Evolutionary conservation across 2,329 filamentous ascomycete species (phyloP).

Genomic region (Claviceps capensis): DNA sequence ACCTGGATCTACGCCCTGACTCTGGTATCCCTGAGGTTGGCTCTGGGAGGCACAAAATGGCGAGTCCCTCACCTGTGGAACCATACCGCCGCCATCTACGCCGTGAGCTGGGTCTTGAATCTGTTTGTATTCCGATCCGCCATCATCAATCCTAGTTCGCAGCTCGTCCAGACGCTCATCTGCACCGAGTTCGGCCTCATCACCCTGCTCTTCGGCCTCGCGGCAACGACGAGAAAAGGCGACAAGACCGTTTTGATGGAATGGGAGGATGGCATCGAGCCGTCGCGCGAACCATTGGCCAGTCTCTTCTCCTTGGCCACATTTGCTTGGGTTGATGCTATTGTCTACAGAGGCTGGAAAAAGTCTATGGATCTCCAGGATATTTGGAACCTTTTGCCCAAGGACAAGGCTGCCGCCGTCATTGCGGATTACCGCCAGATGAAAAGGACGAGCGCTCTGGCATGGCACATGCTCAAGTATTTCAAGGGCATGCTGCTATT

Average conservation of each 20-base stretch:
- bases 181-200: constrained; percentile 63
- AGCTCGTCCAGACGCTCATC: constrained; percentile 46
- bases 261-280: constrained; percentile 78
- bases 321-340: constrained; percentile 80
- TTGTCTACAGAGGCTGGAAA: constrained; percentile 81
- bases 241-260: constrained; percentile 82
- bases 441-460: constrained; percentile 67
- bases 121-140: constrained; percentile 72
- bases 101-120: constrained; percentile 64
- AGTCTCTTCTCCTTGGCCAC: constrained; percentile 80
- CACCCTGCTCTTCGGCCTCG: constrained; percentile 60
- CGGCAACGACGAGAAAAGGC: constrained; percentile 73
- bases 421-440: constrained; percentile 73
- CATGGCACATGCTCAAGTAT: constrained; percentile 69
- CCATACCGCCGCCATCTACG: constrained; percentile 78
- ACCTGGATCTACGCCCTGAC: constrained; percentile 72
- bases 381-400: constrained; percentile 84
- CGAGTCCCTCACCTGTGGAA: constrained; percentile 71
- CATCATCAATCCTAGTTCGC: constrained; percentile 61
- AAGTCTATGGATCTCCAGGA: constrained; percentile 68
- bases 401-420: constrained; percentile 74
- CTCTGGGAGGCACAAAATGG: constrained; percentile 49
- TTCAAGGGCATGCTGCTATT: constrained; percentile 65
- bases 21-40: constrained; percentile 60
- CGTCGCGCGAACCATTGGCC: constrained; percentile 73